Evolutionary conservation across 495 filamentous ascomycete species (phyloP).

Genomic region (Clavariopsis aquatica): DNA sequence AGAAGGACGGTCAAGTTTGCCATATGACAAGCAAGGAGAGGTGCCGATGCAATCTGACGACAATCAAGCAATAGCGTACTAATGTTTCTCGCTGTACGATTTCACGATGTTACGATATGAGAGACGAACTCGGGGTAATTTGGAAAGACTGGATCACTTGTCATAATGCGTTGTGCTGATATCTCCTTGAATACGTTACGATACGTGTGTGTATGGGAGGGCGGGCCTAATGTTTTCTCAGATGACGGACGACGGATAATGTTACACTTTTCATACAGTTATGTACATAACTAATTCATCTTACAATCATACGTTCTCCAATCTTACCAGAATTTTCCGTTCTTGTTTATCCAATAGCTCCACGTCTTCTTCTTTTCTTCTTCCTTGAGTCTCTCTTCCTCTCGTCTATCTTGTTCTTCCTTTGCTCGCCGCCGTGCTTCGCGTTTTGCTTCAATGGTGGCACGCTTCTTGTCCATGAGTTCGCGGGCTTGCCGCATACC

Average conservation of each 20-base stretch:
- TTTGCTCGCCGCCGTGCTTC: constrained; percentile 57
- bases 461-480: constrained; percentile 71
- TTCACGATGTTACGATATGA: constrained; percentile 27
- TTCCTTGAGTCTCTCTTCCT: constrained; percentile 43
- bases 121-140: not conserved
- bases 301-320: constrained; percentile 4
- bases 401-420: constrained; percentile 45
- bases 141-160: constrained; percentile 8
- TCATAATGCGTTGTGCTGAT: not conserved
- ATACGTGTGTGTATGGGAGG: not conserved
- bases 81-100: constrained; percentile 10
- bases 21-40: not conserved
- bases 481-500: constrained; percentile 79
- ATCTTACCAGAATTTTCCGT: constrained; percentile 32
- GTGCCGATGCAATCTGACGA: not conserved
- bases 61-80: not conserved
- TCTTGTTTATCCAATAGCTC: constrained; percentile 34
- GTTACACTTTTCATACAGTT: constrained; percentile 20
- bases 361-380: constrained; percentile 31
- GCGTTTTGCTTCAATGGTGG: constrained; percentile 52
- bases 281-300: constrained; percentile 22
- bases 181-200: constrained; percentile 2
- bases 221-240: not conserved
- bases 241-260: not conserved
- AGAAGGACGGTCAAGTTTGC: constrained; percentile 27